phyloP scores from a whole-genome alignment of 129 eudicot genomes.

The Sambucus nigra region DNA sequence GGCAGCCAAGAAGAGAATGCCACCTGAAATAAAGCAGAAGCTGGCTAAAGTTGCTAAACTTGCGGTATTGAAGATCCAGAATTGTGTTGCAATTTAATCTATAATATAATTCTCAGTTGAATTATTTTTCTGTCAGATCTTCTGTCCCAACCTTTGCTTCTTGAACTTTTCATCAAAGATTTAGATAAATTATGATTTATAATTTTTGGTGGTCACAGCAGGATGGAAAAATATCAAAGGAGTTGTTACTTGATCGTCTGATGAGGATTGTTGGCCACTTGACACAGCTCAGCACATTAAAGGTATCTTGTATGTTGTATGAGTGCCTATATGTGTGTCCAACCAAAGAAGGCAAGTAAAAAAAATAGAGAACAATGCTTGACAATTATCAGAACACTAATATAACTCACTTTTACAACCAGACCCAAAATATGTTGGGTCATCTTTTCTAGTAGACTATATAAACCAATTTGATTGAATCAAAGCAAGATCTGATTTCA shows the following conservation, averaged over 20 bases:
- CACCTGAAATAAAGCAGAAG: slow-evolving; percentile 87
- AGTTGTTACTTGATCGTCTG: slow-evolving; percentile 63
- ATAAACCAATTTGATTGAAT: no score
- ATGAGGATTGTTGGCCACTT: slow-evolving; percentile 95
- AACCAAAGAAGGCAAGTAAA: no score
- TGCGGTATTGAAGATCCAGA: slow-evolving; percentile 43
- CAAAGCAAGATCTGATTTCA: no score
- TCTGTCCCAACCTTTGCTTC: slow-evolving; percentile 1
- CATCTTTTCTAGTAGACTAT: no score
- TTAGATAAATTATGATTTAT: slow-evolving; percentile 5
- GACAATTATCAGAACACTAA: no score
- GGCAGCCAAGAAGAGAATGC: slow-evolving; percentile 79
- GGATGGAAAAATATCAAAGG: slow-evolving; percentile 75
- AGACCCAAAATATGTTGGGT: no score
- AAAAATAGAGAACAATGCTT: no score
- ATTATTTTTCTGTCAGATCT: not conserved
- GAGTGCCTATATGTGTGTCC: no score
- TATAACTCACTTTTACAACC: no score
- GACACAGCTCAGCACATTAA: slow-evolving; percentile 80
- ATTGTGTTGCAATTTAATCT: not conserved
- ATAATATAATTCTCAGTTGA: not conserved
- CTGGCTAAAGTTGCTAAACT: slow-evolving; percentile 94
- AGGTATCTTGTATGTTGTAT: no score
- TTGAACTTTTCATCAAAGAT: slow-evolving; percentile 1
- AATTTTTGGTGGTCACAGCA: slow-evolving; percentile 47